Conservation (phyloP, 108 stramenopile species). For the Craspedostauros australis region DNA sequence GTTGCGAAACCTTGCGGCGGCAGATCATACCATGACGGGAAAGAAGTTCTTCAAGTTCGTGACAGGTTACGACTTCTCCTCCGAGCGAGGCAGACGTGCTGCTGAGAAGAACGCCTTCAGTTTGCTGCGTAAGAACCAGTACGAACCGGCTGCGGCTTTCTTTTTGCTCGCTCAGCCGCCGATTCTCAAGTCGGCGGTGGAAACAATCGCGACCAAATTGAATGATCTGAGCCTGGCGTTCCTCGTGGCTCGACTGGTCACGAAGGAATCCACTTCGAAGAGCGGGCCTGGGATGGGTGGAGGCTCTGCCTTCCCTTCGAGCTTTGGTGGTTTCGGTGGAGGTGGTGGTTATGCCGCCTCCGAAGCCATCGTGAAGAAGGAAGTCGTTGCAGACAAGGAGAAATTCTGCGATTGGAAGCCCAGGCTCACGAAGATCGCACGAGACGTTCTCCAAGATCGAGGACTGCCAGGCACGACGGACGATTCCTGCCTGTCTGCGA, state of each 20-base stretch:
- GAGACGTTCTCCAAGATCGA: slow-evolving; percentile 28
- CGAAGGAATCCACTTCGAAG: slow-evolving; percentile 20
- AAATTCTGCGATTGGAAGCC: slow-evolving; percentile 58
- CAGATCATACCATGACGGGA: slow-evolving; percentile 62
- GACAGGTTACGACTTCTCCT: slow-evolving; percentile 56
- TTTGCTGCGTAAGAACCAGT: slow-evolving; percentile 65
- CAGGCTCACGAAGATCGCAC: slow-evolving; percentile 23
- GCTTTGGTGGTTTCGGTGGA: slow-evolving; percentile 59
- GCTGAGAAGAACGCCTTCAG: slow-evolving; percentile 87
- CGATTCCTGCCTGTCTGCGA: slow-evolving; percentile 40
- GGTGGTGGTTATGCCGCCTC: slow-evolving; percentile 70
- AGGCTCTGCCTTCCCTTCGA: slow-evolving; percentile 12
- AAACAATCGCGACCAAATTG: slow-evolving; percentile 66
- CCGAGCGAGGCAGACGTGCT: slow-evolving; percentile 60
- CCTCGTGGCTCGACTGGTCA: slow-evolving; percentile 64
- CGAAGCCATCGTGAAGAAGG: slow-evolving; percentile 3
- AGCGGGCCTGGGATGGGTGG: slow-evolving; percentile 1
- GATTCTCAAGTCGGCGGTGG: slow-evolving; percentile 66
- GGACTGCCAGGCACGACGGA: slow-evolving; percentile 12
- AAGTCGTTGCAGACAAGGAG: slow-evolving; percentile 24
- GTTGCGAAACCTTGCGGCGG: slow-evolving; percentile 62
- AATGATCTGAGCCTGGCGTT: slow-evolving; percentile 77
- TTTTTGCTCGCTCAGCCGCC: slow-evolving; percentile 81
- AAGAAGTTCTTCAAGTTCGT: slow-evolving; percentile 76
- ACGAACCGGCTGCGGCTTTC: slow-evolving; percentile 67